A percentile compares a stretch with the other conserved stretches of the same genome.
These are phyloP conservation scores for Neospermospora avenae DNA, from an alignment of 2,329 filamentous ascomycete genomes.

Conservation along the genomic window DNA sequence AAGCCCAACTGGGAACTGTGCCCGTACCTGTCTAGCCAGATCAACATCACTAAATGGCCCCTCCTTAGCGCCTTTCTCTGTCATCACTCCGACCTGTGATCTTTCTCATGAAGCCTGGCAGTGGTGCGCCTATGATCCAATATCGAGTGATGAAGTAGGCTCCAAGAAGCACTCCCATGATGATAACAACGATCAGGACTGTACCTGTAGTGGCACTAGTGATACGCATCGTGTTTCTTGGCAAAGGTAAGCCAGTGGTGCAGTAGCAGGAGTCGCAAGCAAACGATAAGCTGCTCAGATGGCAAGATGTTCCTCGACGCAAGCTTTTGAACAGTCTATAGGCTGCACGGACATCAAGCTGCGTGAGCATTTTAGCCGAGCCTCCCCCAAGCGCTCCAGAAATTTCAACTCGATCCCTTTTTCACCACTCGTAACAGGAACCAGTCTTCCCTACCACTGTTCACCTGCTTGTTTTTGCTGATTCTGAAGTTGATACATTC, in stretches of 20 bases:
- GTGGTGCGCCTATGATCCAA: neutral
- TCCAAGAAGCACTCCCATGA: neutral
- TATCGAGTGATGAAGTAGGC: constrained; percentile 4
- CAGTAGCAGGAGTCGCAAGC: neutral
- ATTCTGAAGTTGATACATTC: neutral
- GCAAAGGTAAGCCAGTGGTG: neutral
- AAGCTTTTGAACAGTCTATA: neutral
- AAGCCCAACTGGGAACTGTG: neutral
- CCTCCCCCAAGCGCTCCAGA: neutral
- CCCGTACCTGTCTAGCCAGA: neutral
- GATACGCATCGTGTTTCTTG: constrained; percentile 1
- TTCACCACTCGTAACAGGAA: neutral
- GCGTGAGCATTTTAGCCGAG: neutral
- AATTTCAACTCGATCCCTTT: neutral
- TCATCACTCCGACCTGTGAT: neutral
- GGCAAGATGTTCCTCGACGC: neutral
- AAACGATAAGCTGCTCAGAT: neutral
- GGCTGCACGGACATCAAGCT: no score
- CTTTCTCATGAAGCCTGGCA: constrained; percentile 2
- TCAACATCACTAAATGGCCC: neutral
- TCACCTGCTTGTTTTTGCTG: neutral
- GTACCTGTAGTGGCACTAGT: neutral
- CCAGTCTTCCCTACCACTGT: neutral
- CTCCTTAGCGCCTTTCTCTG: neutral
- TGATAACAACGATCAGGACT: constrained; percentile 5